These are phyloP conservation scores for Pseudogymnoascus verrucosus DNA, from an alignment of 2,329 filamentous ascomycete genomes.

Conservation along the genomic window DNA sequence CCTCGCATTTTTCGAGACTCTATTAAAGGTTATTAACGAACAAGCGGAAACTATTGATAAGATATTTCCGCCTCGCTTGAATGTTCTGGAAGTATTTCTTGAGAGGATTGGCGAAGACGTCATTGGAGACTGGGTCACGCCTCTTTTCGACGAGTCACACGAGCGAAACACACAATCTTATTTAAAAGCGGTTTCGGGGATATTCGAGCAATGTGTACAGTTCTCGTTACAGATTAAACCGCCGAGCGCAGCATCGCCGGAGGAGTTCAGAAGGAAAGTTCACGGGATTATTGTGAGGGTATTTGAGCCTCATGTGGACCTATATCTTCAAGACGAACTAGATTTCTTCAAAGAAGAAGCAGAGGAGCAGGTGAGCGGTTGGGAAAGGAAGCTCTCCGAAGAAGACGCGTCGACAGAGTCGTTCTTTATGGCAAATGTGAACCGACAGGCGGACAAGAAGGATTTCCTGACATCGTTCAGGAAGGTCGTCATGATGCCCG, in stretches of 20 bases:
- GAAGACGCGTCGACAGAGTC: constrained; percentile 87
- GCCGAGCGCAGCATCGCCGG: constrained; percentile 49
- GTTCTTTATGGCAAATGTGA: constrained; percentile 93
- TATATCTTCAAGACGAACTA: constrained; percentile 87
- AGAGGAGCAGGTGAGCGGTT: constrained; percentile 67
- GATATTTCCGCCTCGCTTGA: constrained; percentile 64
- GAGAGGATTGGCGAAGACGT: constrained; percentile 76
- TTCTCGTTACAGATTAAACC: constrained; percentile 66
- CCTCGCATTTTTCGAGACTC: constrained; percentile 66
- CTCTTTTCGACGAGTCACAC: constrained; percentile 81
- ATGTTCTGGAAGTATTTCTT: constrained; percentile 70
- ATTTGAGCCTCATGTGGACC: constrained; percentile 88
- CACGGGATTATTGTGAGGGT: constrained; percentile 61
- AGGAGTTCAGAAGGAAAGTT: constrained; percentile 55
- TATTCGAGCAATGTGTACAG: constrained; percentile 78
- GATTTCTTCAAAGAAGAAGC: constrained; percentile 74
- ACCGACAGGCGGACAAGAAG: constrained; percentile 88
- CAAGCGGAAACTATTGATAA: constrained; percentile 72
- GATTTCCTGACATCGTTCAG: constrained; percentile 96
- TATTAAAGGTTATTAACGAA: constrained; percentile 72
- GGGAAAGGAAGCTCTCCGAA: constrained; percentile 88
- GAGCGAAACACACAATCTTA: constrained; percentile 68
- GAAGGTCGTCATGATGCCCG: constrained; percentile 98
- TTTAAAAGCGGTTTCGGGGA: constrained; percentile 74
- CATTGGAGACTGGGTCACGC: constrained; percentile 77